Percentiles rank a stretch among this genome's conserved stretches.
These are phyloP conservation scores for Pythium vanterpoolii DNA, from an alignment of 352 stramenopile genomes.

Conservation along the genomic window DNA sequence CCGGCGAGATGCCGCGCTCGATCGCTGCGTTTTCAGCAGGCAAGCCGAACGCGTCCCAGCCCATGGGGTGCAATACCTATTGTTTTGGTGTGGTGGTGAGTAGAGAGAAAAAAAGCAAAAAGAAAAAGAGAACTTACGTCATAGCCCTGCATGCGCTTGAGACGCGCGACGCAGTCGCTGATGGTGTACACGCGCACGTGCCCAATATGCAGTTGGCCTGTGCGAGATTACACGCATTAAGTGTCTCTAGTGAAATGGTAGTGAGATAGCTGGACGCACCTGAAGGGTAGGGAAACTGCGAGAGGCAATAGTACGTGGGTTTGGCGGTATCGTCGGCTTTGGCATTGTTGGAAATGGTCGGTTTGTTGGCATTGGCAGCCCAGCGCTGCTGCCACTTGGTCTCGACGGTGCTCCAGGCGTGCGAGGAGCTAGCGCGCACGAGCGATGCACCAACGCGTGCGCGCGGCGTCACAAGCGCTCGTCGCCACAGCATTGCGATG, in stretches of 20 bases:
- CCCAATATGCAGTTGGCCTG: slow-evolving; percentile 95
- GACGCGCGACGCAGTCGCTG: slow-evolving; percentile 96
- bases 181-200: slow-evolving; percentile 99
- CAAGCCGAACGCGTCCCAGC: slow-evolving; percentile 99
- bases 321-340: slow-evolving; percentile 24
- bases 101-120: not conserved
- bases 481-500: slow-evolving; percentile 10
- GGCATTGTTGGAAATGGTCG: not conserved
- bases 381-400: slow-evolving; percentile 72
- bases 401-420: slow-evolving; percentile 57
- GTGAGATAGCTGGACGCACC: slow-evolving; percentile 33
- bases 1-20: slow-evolving; percentile 95
- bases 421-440: slow-evolving; percentile 13
- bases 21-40: slow-evolving; percentile 99
- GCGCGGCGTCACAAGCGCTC: not conserved
- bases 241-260: not conserved
- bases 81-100: not conserved
- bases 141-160: slow-evolving; percentile 96
- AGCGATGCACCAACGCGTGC: slow-evolving; percentile 9
- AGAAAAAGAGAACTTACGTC: slow-evolving; percentile 50
- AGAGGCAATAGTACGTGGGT: slow-evolving; percentile 85
- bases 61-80: slow-evolving; percentile 97
- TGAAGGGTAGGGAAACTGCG: slow-evolving; percentile 99
- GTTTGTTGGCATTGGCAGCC: slow-evolving; percentile 18
- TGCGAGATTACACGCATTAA: not conserved